Conservation (phyloP, 2,329 filamentous ascomycete genomes). For the Fusarium ramigenum region DNA sequence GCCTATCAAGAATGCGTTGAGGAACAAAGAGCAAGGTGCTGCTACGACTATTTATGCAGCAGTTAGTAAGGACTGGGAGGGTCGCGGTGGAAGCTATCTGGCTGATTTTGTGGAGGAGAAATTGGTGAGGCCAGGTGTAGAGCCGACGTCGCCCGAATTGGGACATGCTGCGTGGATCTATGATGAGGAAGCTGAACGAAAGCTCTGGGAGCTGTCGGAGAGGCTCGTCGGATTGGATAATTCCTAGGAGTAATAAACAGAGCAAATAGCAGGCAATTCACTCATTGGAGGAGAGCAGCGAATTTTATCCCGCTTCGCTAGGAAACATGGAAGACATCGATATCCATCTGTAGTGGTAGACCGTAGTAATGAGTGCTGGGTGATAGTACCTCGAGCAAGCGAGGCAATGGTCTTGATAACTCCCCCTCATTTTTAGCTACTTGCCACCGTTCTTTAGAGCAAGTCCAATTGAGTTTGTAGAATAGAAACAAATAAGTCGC, state of each 20-base stretch:
- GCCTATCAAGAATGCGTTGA: background rate
- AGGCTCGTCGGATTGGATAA: background rate
- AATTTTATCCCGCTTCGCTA: accelerated
- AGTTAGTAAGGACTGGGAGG: background rate
- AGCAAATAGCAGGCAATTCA: accelerated
- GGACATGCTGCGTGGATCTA: constrained; percentile 12
- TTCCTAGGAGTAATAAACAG: background rate
- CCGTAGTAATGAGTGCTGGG: too few species aligned
- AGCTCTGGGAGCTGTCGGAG: background rate
- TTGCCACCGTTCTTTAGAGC: accelerated
- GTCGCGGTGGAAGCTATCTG: constrained; percentile 7
- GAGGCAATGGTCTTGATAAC: accelerated
- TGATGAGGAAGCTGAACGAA: background rate
- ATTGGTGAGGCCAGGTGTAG: accelerated
- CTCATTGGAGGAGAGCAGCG: accelerated
- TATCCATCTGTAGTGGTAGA: background rate
- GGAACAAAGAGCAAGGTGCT: background rate
- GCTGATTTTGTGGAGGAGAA: background rate
- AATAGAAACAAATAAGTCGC: accelerated
- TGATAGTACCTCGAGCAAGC: background rate
- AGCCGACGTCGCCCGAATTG: background rate
- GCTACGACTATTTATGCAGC: constrained; percentile 8
- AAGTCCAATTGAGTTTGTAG: accelerated
- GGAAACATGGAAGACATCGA: accelerated
- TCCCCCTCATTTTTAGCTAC: accelerated